phyloP scores from a whole-genome alignment of 441 rosid genomes.

The Erodium texanum region DNA sequence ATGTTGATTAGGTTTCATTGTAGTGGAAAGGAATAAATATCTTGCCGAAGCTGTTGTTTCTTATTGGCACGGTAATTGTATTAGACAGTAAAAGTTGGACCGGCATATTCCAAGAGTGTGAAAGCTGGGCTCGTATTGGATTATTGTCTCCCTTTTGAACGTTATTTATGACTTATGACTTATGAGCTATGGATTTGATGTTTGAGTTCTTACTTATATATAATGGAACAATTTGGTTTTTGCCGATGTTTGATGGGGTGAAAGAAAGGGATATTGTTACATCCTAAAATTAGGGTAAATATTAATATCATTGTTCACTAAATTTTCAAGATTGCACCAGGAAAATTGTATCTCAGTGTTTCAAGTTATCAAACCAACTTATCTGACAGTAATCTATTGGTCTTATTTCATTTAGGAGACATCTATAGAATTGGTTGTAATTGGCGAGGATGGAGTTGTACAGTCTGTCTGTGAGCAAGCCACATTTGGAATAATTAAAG shows the following conservation, averaged over 20 bases:
- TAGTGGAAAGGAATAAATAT: conserved; percentile 1
- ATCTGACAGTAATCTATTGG: conserved; percentile 14
- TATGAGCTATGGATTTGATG: not conserved
- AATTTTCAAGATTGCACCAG: not conserved
- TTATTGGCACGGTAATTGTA: no score
- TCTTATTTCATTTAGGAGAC: conserved; percentile 57
- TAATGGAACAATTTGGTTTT: not conserved
- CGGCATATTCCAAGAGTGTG: no score
- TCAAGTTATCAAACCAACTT: not conserved
- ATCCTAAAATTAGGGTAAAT: not conserved
- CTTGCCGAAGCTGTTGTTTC: not conserved
- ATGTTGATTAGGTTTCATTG: not conserved
- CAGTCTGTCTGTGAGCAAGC: conserved; percentile 81
- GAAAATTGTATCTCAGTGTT: not conserved
- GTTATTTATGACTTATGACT: no score
- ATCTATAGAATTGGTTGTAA: conserved; percentile 74
- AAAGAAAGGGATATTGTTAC: not conserved
- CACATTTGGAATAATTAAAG: conserved; percentile 82
- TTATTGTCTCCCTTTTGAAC: not conserved
- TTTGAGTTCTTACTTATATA: not conserved
- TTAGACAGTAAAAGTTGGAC: no score
- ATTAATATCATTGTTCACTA: not conserved
- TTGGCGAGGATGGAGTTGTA: conserved; percentile 68
- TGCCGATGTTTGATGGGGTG: not conserved
- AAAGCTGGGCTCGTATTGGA: not conserved